These are phyloP conservation scores for Hyphodiscus sp. DNA, from an alignment of 2,329 filamentous ascomycete species.

Conservation along the genomic window DNA sequence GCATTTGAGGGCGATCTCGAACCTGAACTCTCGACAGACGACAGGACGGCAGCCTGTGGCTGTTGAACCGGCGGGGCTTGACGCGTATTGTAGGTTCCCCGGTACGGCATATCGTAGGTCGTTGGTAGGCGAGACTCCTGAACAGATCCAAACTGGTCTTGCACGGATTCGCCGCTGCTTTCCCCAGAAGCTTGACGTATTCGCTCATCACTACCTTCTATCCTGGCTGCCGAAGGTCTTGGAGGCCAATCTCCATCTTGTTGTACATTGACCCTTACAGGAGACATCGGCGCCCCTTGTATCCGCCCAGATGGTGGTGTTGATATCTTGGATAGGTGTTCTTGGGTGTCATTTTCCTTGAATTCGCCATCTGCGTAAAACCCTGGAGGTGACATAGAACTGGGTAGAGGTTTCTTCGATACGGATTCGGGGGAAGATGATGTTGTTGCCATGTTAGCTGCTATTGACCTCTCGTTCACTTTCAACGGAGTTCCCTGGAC, in stretches of 20 bases:
- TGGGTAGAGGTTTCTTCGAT: constrained; percentile 12
- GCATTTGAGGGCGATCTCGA: constrained; percentile 19
- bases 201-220: constrained; percentile 33
- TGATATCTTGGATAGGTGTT: constrained; percentile 17
- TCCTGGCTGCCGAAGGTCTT: constrained; percentile 44
- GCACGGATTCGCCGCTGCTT: background rate
- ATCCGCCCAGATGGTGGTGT: constrained; percentile 31
- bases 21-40: constrained; percentile 21
- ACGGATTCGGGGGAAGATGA: constrained; percentile 14
- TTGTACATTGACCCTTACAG: constrained; percentile 49
- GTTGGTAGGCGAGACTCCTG: constrained; percentile 12
- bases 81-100: constrained; percentile 21
- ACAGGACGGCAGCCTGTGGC: constrained; percentile 27
- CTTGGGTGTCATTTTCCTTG: constrained; percentile 21
- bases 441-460: constrained; percentile 18
- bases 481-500: background rate
- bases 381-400: constrained; percentile 2
- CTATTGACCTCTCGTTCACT: background rate
- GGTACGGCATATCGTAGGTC: constrained; percentile 24
- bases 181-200: constrained; percentile 5
- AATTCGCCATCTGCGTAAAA: constrained; percentile 13
- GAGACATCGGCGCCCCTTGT: constrained; percentile 47
- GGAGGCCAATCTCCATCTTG: constrained; percentile 43
- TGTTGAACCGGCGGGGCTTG: constrained; percentile 23
- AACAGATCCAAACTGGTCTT: constrained; percentile 5